Evolutionary conservation across 805 yeast species (phyloP).

Genomic region (Wickerhamomyces chaumierensis): DNA sequence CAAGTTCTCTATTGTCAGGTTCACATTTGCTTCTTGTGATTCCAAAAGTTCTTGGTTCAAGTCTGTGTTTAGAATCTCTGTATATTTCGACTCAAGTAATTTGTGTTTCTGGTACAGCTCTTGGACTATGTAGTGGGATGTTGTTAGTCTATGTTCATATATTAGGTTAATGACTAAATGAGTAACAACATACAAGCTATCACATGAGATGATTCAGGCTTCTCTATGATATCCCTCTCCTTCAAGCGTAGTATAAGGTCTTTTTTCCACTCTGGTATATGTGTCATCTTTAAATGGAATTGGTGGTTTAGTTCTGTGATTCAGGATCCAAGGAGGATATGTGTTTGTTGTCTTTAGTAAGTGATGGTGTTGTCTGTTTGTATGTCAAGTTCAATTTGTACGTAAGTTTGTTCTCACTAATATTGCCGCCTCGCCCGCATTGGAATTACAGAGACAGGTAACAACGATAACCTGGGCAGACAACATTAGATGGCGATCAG

Average conservation of each 20-base stretch:
- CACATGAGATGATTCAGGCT: background rate
- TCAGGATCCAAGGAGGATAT: too few relatives aligned
- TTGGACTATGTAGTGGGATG: background rate
- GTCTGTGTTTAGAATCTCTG: slow-evolving; percentile 1
- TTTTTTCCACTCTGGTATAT: background rate
- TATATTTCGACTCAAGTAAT: background rate
- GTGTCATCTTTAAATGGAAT: too few relatives aligned
- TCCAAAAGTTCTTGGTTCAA: slow-evolving; percentile 3
- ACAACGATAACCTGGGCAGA: too few relatives aligned
- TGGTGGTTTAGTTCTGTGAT: too few relatives aligned
- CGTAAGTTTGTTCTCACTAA: too few relatives aligned
- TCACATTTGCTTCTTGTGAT: slow-evolving; percentile 2
- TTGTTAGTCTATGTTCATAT: too few relatives aligned
- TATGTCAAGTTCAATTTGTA: too few relatives aligned
- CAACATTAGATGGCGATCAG: too few relatives aligned
- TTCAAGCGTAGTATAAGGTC: background rate
- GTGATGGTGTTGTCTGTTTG: too few relatives aligned
- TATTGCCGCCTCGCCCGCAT: too few relatives aligned
- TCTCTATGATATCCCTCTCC: background rate
- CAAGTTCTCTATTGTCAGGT: background rate
- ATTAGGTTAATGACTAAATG: background rate
- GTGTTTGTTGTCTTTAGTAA: too few relatives aligned
- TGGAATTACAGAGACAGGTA: too few relatives aligned
- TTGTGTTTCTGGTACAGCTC: background rate
- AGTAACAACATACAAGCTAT: background rate